Evolutionary conservation across 805 yeast species (phyloP).

Genomic region (Candida nanaspora): DNA sequence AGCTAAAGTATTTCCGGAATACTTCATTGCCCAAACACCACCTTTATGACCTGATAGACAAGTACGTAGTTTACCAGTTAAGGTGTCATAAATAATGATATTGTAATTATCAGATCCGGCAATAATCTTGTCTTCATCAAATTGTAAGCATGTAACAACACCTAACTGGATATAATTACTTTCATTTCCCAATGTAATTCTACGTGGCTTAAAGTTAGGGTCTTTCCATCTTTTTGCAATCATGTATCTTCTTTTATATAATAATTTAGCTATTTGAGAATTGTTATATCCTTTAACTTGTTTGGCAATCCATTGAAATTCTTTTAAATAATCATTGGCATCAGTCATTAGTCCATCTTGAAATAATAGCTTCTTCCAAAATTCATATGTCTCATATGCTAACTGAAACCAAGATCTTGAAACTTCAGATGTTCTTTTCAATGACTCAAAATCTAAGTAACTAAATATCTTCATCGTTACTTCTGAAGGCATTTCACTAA

Average conservation of each 20-base stretch:
- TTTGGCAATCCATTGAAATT: slow-evolving; percentile 12
- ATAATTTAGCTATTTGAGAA: slow-evolving; percentile 18
- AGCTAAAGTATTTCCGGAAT: slow-evolving; percentile 73
- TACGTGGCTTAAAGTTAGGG: slow-evolving; percentile 59
- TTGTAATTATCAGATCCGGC: slow-evolving; percentile 88
- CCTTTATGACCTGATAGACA: slow-evolving; percentile 87
- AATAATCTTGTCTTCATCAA: slow-evolving; percentile 82
- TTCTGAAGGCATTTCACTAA: slow-evolving; percentile 69
- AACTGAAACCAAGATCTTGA: slow-evolving; percentile 63
- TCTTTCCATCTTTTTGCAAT: slow-evolving; percentile 76
- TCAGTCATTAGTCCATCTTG: slow-evolving; percentile 55
- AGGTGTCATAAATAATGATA: slow-evolving; percentile 75
- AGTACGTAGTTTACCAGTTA: slow-evolving; percentile 55
- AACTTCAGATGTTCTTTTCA: slow-evolving; percentile 56
- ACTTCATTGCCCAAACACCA: slow-evolving; percentile 97
- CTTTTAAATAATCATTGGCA: slow-evolving; percentile 33
- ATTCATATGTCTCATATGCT: slow-evolving; percentile 48
- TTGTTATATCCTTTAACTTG: slow-evolving; percentile 5
- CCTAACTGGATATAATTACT: slow-evolving; percentile 37
- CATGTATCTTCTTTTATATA: slow-evolving; percentile 52
- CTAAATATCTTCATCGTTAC: slow-evolving; percentile 57
- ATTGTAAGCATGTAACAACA: slow-evolving; percentile 93
- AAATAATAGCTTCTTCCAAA: slow-evolving; percentile 66
- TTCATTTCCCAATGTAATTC: slow-evolving; percentile 61
- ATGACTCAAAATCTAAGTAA: slow-evolving; percentile 54